A percentile compares a stretch with the other conserved stretches of the same genome.
phyloP scores from a whole-genome alignment of 2,329 filamentous ascomycete species.

The Phoma sp. region DNA sequence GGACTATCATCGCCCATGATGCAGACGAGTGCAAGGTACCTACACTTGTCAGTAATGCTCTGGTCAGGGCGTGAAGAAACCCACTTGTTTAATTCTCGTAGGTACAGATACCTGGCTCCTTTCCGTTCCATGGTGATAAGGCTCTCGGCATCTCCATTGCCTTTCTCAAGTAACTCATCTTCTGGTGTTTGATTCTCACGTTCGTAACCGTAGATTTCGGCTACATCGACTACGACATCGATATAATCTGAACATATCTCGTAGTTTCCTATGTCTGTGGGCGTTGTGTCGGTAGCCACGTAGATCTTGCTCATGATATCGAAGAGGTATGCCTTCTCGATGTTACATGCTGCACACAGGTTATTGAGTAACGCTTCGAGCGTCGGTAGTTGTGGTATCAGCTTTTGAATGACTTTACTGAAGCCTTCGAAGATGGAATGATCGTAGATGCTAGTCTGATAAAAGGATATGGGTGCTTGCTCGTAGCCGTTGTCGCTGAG shows the following conservation, averaged over 20 bases:
- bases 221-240: conserved; percentile 96
- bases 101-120: conserved; percentile 66
- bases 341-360: conserved; percentile 89
- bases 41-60: conserved; percentile 37
- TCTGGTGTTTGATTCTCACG: conserved; percentile 40
- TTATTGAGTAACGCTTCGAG: conserved; percentile 94
- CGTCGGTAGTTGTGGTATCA: conserved; percentile 91
- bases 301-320: conserved; percentile 99
- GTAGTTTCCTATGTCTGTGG: conserved; percentile 93
- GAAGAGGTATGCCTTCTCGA: conserved; percentile 98
- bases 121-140: conserved; percentile 67
- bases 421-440: conserved; percentile 99
- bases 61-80: conserved; percentile 26
- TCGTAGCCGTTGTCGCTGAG: conserved; percentile 92
- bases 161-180: conserved; percentile 48
- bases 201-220: conserved; percentile 89
- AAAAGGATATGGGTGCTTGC: conserved; percentile 91
- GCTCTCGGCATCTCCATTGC: conserved; percentile 65
- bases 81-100: conserved; percentile 72
- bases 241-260: conserved; percentile 99
- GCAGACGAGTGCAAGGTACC: conserved; percentile 81
- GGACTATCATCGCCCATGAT: conserved; percentile 85
- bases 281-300: conserved; percentile 92
- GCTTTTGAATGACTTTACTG: conserved; percentile 96
- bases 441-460: conserved; percentile 97